phyloP scores from a whole-genome alignment of 352 stramenopile species.

The Sclerospora graminicola region DNA sequence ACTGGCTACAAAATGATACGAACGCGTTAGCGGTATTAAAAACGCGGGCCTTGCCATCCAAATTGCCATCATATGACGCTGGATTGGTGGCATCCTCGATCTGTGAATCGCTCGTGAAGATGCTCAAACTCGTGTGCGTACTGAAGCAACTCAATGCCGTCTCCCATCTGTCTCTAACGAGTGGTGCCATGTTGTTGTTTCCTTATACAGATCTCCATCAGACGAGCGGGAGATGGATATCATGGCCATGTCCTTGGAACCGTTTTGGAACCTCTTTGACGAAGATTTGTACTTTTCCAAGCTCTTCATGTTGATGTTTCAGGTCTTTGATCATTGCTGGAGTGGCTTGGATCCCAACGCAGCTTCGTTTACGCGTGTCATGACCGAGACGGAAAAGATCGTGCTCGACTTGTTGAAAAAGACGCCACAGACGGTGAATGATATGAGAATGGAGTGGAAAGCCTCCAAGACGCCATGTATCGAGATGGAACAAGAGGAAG shows the following conservation, averaged over 20 bases:
- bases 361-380: conserved; percentile 69
- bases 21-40: conserved; percentile 36
- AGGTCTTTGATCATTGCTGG: conserved; percentile 71
- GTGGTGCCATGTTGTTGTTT: too few relatives aligned
- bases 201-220: too few relatives aligned
- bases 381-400: conserved; percentile 59
- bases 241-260: conserved; percentile 61
- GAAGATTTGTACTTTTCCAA: conserved; percentile 74
- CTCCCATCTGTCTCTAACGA: too few relatives aligned
- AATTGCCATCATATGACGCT: conserved; percentile 52
- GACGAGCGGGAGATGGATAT: conserved; percentile 68
- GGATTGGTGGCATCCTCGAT: conserved; percentile 59
- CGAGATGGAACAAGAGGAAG: conserved; percentile 15
- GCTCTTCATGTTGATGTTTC: conserved; percentile 64
- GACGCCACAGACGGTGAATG: conserved; percentile 44
- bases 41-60: conserved; percentile 41
- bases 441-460: conserved; percentile 57
- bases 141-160: not conserved
- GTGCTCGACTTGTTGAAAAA: conserved; percentile 63
- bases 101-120: conserved; percentile 56
- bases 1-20: conserved; percentile 53
- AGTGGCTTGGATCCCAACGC: conserved; percentile 44
- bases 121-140: conserved; percentile 66
- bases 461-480: conserved; percentile 34
- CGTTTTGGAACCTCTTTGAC: conserved; percentile 78